Conservation (phyloP, 495 filamentous ascomycete genomes). For the Rhypophila decipiens region DNA sequence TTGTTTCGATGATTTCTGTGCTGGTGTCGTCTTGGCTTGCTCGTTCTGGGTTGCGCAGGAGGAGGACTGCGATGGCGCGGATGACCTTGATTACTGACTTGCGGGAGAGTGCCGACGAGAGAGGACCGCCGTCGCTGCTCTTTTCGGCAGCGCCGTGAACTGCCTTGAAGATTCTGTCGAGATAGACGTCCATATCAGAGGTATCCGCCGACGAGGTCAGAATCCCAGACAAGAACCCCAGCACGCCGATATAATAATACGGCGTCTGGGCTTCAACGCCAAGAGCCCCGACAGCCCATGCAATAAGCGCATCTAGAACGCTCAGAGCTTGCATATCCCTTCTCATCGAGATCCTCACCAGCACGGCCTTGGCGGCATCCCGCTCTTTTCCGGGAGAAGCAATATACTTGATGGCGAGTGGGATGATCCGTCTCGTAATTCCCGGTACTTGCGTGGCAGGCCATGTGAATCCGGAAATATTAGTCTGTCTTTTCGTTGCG, state of each 20-base stretch:
- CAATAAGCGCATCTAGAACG: conserved; percentile 55
- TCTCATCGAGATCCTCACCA: conserved; percentile 74
- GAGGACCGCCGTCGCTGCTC: conserved; percentile 27
- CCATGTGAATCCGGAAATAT: conserved; percentile 36
- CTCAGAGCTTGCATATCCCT: conserved; percentile 80
- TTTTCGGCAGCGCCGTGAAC: conserved; percentile 33
- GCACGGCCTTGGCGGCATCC: conserved; percentile 73
- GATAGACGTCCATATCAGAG: conserved; percentile 44
- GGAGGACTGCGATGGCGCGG: conserved; percentile 60
- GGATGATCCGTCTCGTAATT: conserved; percentile 64
- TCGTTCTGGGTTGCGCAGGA: conserved; percentile 36
- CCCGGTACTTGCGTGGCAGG: conserved; percentile 51
- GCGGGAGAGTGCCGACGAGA: conserved; percentile 65
- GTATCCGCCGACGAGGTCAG: conserved; percentile 46
- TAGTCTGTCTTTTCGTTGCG: no score
- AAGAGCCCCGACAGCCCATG: conserved; percentile 61
- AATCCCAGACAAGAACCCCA: conserved; percentile 73
- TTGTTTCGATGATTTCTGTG: conserved; percentile 60
- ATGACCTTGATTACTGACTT: conserved; percentile 79
- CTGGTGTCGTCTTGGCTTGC: conserved; percentile 26
- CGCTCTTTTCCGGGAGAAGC: conserved; percentile 74
- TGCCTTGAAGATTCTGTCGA: conserved; percentile 40
- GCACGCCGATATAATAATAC: conserved; percentile 59
- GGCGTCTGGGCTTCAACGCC: conserved; percentile 23
- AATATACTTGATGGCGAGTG: conserved; percentile 64